phyloP scores from a whole-genome alignment of 768 basidiomycete genomes.

The Termitomyces heimii region DNA sequence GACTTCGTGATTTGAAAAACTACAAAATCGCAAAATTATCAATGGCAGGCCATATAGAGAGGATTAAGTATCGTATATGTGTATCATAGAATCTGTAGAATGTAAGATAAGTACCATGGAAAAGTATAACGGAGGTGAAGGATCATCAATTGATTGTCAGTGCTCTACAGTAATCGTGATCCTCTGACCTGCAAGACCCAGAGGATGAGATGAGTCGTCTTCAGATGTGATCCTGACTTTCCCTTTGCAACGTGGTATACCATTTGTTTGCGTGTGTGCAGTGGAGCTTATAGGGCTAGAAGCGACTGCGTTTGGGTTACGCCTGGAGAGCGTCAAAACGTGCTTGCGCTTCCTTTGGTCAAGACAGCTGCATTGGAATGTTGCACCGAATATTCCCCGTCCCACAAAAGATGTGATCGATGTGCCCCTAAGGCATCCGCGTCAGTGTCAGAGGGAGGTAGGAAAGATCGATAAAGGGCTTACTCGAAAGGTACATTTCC shows the following conservation, averaged over 20 bases:
- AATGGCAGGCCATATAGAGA: background rate
- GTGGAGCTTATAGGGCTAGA: background rate
- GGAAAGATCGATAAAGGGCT: constrained; percentile 5
- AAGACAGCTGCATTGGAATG: background rate
- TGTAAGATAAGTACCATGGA: background rate
- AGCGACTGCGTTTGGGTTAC: background rate
- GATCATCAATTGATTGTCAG: no score
- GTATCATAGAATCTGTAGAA: background rate
- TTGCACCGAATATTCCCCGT: background rate
- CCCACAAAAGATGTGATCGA: background rate
- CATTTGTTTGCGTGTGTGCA: background rate
- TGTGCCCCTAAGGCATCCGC: background rate
- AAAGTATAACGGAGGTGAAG: no score
- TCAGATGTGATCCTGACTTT: constrained; percentile 16
- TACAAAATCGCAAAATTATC: background rate
- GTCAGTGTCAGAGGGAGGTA: background rate
- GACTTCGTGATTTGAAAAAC: no score
- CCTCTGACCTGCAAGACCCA: constrained; percentile 22
- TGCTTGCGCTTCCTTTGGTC: background rate
- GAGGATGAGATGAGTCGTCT: constrained; percentile 20
- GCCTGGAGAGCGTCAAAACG: background rate
- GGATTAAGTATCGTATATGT: background rate
- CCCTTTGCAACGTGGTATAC: constrained; percentile 16
- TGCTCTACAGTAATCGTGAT: constrained; percentile 19
- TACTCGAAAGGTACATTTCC: constrained; percentile 23